Evolutionary conservation across 805 yeast genomes (phyloP).

Genomic region (Saccharomycopsis sp.): DNA sequence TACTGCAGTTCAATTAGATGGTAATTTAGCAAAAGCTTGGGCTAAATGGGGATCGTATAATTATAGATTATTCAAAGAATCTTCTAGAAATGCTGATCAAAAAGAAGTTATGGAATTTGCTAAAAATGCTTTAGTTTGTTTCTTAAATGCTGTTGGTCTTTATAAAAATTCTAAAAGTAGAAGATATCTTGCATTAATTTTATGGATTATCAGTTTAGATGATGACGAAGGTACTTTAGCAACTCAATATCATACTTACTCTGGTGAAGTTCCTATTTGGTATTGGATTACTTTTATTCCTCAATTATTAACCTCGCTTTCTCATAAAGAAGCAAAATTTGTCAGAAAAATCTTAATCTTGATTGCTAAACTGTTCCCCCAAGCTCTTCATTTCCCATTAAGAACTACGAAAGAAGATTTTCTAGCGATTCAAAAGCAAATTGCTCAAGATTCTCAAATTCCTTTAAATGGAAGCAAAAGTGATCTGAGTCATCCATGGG

Average conservation of each 20-base stretch:
- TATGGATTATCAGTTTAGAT: slow-evolving; percentile 90
- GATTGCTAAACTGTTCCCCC: slow-evolving; percentile 95
- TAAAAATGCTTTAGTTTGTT: slow-evolving; percentile 89
- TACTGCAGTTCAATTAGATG: slow-evolving; percentile 92
- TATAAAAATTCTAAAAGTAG: slow-evolving; percentile 90
- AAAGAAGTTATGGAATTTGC: slow-evolving; percentile 56
- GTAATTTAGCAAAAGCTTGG: slow-evolving; percentile 96
- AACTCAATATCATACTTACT: slow-evolving; percentile 80
- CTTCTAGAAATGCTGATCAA: background rate
- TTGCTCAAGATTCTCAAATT: slow-evolving; percentile 27
- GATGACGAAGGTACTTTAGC: slow-evolving; percentile 73
- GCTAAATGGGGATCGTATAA: slow-evolving; percentile 99
- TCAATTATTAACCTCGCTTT: slow-evolving; percentile 77
- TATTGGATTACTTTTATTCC: slow-evolving; percentile 98
- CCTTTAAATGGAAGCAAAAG: slow-evolving; percentile 1
- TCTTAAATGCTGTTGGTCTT: slow-evolving; percentile 93
- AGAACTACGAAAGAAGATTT: slow-evolving; percentile 93
- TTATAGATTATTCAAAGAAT: slow-evolving; percentile 62
- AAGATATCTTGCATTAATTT: slow-evolving; percentile 73
- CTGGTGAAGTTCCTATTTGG: slow-evolving; percentile 98
- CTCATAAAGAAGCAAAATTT: slow-evolving; percentile 83
- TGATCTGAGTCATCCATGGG: slow-evolving; percentile 73
- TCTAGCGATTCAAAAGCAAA: slow-evolving; percentile 75
- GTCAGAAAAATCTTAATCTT: slow-evolving; percentile 82
- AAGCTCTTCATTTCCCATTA: slow-evolving; percentile 91